Evolutionary conservation across 2,329 filamentous ascomycete species (phyloP), one percentile per base, ranked within the genome.

Genomic region (Corynespora cassiicola): DNA sequence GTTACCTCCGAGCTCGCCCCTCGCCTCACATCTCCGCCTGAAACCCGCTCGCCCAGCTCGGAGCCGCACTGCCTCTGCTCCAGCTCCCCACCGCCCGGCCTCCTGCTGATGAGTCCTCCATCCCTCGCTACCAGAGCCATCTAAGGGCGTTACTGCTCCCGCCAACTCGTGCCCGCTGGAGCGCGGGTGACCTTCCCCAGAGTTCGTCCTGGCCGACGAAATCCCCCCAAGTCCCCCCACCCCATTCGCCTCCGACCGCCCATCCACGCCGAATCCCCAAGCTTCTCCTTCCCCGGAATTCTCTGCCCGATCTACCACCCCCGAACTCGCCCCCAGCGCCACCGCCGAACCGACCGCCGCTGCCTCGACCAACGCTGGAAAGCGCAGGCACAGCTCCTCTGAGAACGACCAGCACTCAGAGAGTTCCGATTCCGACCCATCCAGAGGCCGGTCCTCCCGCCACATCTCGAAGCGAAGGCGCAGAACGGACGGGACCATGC

Each of bases 171-270:
- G 53, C 48, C 52, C 57, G 60, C 61, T 45, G 48, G 49, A 47
- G 46, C 61, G 64, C 65, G 57, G 56, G 54, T 58, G 63, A 58
- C 52, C 44, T 47, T 36, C 47, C 49, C 52, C 47, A 58, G 44
- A 54, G 45, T 65, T 82, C 83, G 85, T 83, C 79, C 85, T 88
- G 86, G 86, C 85, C 79, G 79, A 86, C 81, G 79, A 82, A 76
- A 75, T 64, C 67, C 74, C 79, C 71, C 74, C 72, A 66, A 70
- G 73, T 68, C 68, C 66, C 70, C 69, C 72, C 71, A 75, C 80
- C 78, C 80, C 78, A 78, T 75, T 78, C 81, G 75, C 78, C 75
- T 73, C 85, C 81, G 85, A 84, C 83, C 71, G 78, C 76, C 79
- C 81, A 77, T 70, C 78, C 73, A 76, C 73, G 66, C 76, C 80